Evolutionary conservation across 352 stramenopile species (phyloP), one percentile per base, ranked within the genome.

Genomic region (Globisporangium camurandrum): DNA sequence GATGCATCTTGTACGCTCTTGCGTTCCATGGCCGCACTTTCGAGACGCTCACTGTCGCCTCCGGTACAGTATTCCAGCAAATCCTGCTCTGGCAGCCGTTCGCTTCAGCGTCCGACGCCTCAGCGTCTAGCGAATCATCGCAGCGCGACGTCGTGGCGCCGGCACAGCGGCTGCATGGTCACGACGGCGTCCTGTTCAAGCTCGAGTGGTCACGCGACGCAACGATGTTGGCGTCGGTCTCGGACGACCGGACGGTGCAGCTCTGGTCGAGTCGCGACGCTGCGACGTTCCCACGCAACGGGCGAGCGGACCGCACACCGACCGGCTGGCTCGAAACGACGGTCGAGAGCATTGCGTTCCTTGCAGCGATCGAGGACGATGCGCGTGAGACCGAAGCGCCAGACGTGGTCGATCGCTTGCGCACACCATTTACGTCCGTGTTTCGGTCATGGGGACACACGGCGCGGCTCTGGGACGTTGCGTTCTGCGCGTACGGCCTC

Each of bases 141-240:
- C 27, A 17, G 4, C 39, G 54, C 3, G 36, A 36, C 1, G 62
- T 64, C 23, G 39, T 79, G 26, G 46, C 44, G 16, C 72, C 72
- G 6, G 40, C 39, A 11, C 83, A 94, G 64, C 71, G 75, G 1
- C 63, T 94, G 20, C 80, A 92, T 59, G 71, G 67, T 31, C 83
- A 94, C 56, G 75, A 91, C 61, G 84, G 84, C 17, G 84, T 93
- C 24, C 71, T 95, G 34, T 95, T 95, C 50, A 88, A 91, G 53
- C 51, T 95, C 10, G 51, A 67, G 36, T 95, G 84, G 84, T 92
- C 81, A 1, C 62, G 37, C 5, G 72, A 90, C 44, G 81, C 75
- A 11, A 56, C 57, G 12, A 72, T 70, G 38, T 65, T 95, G 26
- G 76, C 71, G n/a, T 93, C 84, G 10, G 81, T 93, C 8, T 95